These are phyloP conservation scores for Cynara cardunculus DNA, from an alignment of 129 eudicot species.

Conservation along the genomic window DNA sequence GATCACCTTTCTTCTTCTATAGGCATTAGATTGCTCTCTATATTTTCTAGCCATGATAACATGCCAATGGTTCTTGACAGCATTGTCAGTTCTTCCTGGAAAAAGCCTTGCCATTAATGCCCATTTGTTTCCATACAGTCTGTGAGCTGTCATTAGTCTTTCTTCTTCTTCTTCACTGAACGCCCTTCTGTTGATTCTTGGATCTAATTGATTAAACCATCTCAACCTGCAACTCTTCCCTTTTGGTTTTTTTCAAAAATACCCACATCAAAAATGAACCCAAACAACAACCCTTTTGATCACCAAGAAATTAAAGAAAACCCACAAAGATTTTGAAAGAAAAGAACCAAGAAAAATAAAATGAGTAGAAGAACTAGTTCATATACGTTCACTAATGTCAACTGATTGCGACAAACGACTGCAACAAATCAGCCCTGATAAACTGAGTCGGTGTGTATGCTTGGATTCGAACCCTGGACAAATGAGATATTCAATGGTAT, in stretches of 20 bases:
- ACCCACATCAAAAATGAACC: slow-evolving; percentile 9
- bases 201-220: slow-evolving; percentile 89
- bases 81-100: slow-evolving; percentile 89
- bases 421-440: too few species aligned
- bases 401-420: too few species aligned
- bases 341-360: background rate
- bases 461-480: too few species aligned
- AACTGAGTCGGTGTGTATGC: too few species aligned
- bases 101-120: slow-evolving; percentile 64
- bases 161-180: slow-evolving; percentile 81
- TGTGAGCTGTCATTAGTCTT: slow-evolving; percentile 56
- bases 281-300: slow-evolving; percentile 7
- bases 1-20: slow-evolving; percentile 29
- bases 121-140: slow-evolving; percentile 77
- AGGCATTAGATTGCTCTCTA: slow-evolving; percentile 46
- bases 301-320: background rate
- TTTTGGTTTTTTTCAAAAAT: slow-evolving; percentile 25
- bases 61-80: slow-evolving; percentile 90
- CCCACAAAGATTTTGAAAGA: background rate
- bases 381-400: too few species aligned
- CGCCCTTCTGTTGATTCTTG: slow-evolving; percentile 58
- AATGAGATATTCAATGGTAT: too few species aligned
- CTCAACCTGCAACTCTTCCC: slow-evolving; percentile 91
- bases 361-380: too few species aligned
- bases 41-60: slow-evolving; percentile 74